Evolutionary conservation across 2,329 filamentous ascomycete species (phyloP).

Genomic region (Epichloe gansuensis): DNA sequence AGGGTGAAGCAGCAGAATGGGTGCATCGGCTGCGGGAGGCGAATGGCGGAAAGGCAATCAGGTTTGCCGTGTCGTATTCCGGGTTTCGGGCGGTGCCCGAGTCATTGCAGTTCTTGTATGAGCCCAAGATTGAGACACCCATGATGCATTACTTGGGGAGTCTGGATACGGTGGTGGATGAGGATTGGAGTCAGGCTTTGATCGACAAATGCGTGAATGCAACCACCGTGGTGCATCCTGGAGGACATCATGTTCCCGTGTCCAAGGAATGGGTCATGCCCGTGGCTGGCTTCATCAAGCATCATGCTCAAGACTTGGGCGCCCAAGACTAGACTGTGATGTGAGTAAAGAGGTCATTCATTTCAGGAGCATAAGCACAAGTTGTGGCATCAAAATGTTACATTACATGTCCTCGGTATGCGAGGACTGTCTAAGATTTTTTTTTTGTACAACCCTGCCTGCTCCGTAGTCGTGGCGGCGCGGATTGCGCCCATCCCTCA

Average conservation of each 20-base stretch:
- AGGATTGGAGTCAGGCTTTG: slow-evolving; percentile 53
- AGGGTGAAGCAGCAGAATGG: slow-evolving; percentile 26
- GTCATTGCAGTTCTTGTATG: slow-evolving; percentile 51
- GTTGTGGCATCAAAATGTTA: slow-evolving; percentile 10
- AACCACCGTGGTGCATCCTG: slow-evolving; percentile 57
- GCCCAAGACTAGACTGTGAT: slow-evolving; percentile 14
- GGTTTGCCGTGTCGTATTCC: slow-evolving; percentile 64
- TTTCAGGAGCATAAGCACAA: not conserved
- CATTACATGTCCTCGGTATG: slow-evolving; percentile 15
- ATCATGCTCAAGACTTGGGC: slow-evolving; percentile 19
- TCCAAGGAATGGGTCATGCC: slow-evolving; percentile 70
- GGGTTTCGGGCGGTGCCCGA: slow-evolving; percentile 57
- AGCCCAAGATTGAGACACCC: slow-evolving; percentile 63
- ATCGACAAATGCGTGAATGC: slow-evolving; percentile 49
- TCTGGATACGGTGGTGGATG: slow-evolving; percentile 79
- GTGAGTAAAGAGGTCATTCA: not conserved
- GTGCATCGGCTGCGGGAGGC: slow-evolving; percentile 32
- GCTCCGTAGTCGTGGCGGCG: not conserved
- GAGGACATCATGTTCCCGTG: slow-evolving; percentile 80
- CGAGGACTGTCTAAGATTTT: slow-evolving; percentile 19
- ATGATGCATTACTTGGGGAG: slow-evolving; percentile 72
- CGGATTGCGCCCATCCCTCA: not conserved
- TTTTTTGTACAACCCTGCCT: slow-evolving; percentile 15
- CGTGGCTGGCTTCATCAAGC: slow-evolving; percentile 56
- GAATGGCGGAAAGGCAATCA: slow-evolving; percentile 36